Evolutionary conservation across 345 rosid species (phyloP).

Genomic region (Populus davidiana): DNA sequence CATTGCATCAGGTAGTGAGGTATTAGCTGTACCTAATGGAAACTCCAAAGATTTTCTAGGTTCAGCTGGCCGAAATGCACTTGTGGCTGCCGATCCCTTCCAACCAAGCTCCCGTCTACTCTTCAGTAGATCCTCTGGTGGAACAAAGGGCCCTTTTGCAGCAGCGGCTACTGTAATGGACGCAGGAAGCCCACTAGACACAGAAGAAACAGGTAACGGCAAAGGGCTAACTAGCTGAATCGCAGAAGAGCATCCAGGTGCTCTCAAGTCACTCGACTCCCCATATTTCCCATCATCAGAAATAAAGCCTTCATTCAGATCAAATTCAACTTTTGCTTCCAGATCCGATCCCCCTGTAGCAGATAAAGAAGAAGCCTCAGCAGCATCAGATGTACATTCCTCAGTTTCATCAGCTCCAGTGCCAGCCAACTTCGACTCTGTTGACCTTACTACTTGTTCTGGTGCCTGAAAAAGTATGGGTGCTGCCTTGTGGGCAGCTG

Average conservation of each 20-base stretch:
- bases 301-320: conserved; percentile 73
- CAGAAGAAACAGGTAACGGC: conserved; percentile 44
- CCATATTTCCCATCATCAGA: conserved; percentile 52
- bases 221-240: conserved; percentile 37
- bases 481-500: conserved; percentile 14
- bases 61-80: conserved; percentile 97
- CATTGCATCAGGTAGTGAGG: conserved; percentile 34
- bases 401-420: conserved; percentile 46
- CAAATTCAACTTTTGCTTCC: conserved; percentile 71
- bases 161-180: conserved; percentile 84
- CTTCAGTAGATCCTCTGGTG: conserved; percentile 65
- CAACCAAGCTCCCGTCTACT: conserved; percentile 75
- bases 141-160: conserved; percentile 82
- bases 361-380: conserved; percentile 26
- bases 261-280: conserved; percentile 38
- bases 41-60: conserved; percentile 60
- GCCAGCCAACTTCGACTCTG: conserved; percentile 29
- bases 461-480: conserved; percentile 20
- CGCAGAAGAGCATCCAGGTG: conserved; percentile 35
- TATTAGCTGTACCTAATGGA: conserved; percentile 26
- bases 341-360: conserved; percentile 31
- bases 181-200: conserved; percentile 48
- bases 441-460: conserved; percentile 29
- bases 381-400: conserved; percentile 33
- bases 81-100: conserved; percentile 98